Base-by-base conservation (phyloP, 768 basidiomycete species). In the Pleurotus salmoneostramineus region DNA sequence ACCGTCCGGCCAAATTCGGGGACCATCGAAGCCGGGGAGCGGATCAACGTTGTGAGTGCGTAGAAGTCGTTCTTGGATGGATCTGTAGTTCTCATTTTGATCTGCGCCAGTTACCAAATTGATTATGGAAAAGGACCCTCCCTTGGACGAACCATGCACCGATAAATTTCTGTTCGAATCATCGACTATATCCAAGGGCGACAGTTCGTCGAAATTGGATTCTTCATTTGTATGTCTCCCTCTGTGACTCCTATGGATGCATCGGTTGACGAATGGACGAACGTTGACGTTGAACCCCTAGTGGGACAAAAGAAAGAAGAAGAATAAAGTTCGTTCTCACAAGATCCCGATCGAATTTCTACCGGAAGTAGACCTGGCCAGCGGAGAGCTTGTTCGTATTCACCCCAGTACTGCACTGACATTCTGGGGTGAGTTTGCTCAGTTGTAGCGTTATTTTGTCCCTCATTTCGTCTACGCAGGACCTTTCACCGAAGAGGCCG, bases 251-350 rank as follows among this genome's bases (percentile, higher is more conserved):
- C 32, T 33, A 31, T 10, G 6, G 4, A 31, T 33, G 5, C 5
- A 21, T 27, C n/a, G n/a, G n/a, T n/a, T n/a, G n/a, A n/a, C n/a
- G n/a, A n/a, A n/a, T n/a, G n/a, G n/a, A n/a, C n/a, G n/a, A n/a
- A n/a, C n/a, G n/a, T n/a, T n/a, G n/a, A n/a, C n/a, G n/a, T n/a
- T n/a, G n/a, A n/a, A n/a, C n/a, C n/a, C n/a, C n/a, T 40, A 54
- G 52, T 54, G 52, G 52, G 52, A 54, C 8, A 42, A 37, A 54
- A 35, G 52, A 34, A 54, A 54, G 52, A 54, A 54, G 15, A 37
- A 54, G 37, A 54, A 54, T 14, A 54, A 42, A 31, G 21, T 54
- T 40, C 52, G 43, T 42, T 42, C n/a, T 33, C 40, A 31, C 17
- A 54, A 54, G 37, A 43, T 54, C n/a, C 52, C 52, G 1, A 42